phyloP scores from a whole-genome alignment of 2,329 filamentous ascomycete species.

The Cladosporium sp. region DNA sequence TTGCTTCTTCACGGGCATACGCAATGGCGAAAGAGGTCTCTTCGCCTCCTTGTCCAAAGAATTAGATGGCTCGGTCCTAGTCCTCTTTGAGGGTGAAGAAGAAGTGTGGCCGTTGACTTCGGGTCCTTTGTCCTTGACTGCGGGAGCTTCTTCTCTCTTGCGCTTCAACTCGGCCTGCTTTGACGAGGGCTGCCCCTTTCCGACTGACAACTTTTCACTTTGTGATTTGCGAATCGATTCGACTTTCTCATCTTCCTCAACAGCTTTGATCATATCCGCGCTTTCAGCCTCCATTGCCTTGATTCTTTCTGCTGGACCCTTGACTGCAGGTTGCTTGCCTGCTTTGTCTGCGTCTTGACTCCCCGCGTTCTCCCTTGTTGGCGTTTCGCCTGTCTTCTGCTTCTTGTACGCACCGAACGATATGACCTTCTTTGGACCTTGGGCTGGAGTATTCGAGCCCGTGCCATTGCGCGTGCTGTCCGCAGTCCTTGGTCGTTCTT shows the following conservation, averaged over 20 bases:
- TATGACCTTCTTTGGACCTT: conserved; percentile 54
- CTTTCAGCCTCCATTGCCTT: conserved; percentile 23
- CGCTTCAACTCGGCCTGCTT: conserved; percentile 23
- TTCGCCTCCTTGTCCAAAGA: neutral
- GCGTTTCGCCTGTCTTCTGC: conserved; percentile 40
- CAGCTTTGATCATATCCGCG: conserved; percentile 26
- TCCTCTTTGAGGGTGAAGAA: neutral
- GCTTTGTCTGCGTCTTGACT: conserved; percentile 11
- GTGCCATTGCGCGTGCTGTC: conserved; percentile 9
- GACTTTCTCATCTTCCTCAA: conserved; percentile 18
- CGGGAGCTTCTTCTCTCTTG: conserved; percentile 17
- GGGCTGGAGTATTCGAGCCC: conserved; percentile 4
- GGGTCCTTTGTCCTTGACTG: neutral
- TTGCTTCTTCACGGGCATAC: conserved; percentile 8
- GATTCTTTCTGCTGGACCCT: conserved; percentile 27
- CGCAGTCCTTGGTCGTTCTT: conserved; percentile 30
- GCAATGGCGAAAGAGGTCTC: conserved; percentile 2
- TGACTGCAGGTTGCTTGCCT: conserved; percentile 24
- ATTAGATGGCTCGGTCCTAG: neutral
- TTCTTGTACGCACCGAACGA: conserved; percentile 56
- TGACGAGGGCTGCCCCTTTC: neutral
- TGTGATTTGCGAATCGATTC: conserved; percentile 10
- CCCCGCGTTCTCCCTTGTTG: conserved; percentile 11
- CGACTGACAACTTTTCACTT: conserved; percentile 3
- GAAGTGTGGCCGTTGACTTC: neutral